Evolutionary conservation across 2,329 filamentous ascomycete species (phyloP), one percentile per base, ranked within the genome.

Genomic region (Knufia petricola): DNA sequence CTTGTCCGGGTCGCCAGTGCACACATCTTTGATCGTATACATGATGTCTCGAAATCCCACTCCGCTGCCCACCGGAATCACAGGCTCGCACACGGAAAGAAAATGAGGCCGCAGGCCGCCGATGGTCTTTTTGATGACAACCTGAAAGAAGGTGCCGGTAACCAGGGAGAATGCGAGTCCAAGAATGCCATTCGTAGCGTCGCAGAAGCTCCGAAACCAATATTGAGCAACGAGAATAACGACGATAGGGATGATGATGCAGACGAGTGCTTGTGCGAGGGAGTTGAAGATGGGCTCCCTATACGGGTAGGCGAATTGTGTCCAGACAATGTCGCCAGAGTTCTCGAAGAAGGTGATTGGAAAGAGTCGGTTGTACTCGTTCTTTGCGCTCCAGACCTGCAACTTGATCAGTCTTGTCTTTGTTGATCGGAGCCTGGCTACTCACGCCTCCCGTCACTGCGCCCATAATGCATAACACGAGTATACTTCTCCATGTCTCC

Each of bases 1-100:
- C 1, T 72, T 71, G 62, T 86, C 82, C 52, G 78, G 76, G 58
- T 81, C 65, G 8, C 88, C 75, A 9, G 84, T 89, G 69, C 87
- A 94, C 2, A 89, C 77, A 24, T 55, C 42, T 26, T 78, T 73
- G 43, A 82, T 77, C 13, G 75, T 79, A 31, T 85, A 80, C 1
- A 84, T 71, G 3, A 66, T 64, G 55, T 45, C 60, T 26, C 64
- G 58, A 53, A 50, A 55, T 6, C 55, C 55, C 12, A 26, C 19
- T n/a, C 55, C 55, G 12, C 37, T 13, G 6, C 32, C 19, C 9
- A 31, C 38, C 12, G 49, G 47, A 26, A 52, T 39, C 8, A 47
- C 44, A 9, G 55, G 55, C 10, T 52, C 20, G 37, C 55, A 57
- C n/a, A 57, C 55, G 19, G 23, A 44, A 1, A 57, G 39, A 28